Percentiles rank a stretch among this genome's conserved stretches.
Conservation (phyloP, 768 basidiomycete species). For the Hebeloma cylindrosporum region DNA sequence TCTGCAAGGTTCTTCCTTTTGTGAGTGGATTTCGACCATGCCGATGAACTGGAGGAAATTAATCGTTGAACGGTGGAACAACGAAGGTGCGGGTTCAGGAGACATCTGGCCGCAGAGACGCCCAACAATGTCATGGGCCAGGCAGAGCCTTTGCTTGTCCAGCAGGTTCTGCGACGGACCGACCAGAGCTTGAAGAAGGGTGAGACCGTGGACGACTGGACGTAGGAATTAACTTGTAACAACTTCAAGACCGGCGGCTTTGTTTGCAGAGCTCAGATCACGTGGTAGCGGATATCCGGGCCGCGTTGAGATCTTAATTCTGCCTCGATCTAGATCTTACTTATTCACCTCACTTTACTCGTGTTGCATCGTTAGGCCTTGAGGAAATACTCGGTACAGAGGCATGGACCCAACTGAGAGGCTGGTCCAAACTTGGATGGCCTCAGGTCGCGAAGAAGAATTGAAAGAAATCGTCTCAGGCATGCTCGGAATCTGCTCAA, state of each 20-base stretch:
- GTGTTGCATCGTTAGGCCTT: too few species aligned
- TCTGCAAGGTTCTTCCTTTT: constrained; percentile 21
- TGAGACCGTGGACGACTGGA: too few species aligned
- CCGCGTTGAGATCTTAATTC: not conserved
- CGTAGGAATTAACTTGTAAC: too few species aligned
- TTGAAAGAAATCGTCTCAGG: constrained; percentile 60
- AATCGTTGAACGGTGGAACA: constrained; percentile 16
- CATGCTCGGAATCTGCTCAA: constrained; percentile 31
- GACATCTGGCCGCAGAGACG: constrained; percentile 32
- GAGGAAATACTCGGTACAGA: too few species aligned
- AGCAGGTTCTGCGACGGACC: constrained; percentile 1
- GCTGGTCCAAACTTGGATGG: constrained; percentile 72
- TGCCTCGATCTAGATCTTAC: too few species aligned
- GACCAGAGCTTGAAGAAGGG: constrained; percentile 6
- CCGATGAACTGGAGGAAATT: constrained; percentile 24
- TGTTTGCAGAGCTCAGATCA: too few species aligned
- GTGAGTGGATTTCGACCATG: constrained; percentile 11
- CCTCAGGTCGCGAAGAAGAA: constrained; percentile 58
- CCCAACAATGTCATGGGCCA: constrained; percentile 38
- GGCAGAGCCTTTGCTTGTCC: constrained; percentile 19
- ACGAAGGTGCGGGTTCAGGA: constrained; percentile 24
- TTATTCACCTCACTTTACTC: too few species aligned
- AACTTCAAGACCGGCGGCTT: too few species aligned
- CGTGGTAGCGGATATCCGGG: too few species aligned
- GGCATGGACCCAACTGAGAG: constrained; percentile 43